Percentiles rank a stretch among this genome's conserved stretches.
These are phyloP conservation scores for Xylaria venustula DNA, from an alignment of 495 filamentous ascomycete genomes.

Conservation along the genomic window DNA sequence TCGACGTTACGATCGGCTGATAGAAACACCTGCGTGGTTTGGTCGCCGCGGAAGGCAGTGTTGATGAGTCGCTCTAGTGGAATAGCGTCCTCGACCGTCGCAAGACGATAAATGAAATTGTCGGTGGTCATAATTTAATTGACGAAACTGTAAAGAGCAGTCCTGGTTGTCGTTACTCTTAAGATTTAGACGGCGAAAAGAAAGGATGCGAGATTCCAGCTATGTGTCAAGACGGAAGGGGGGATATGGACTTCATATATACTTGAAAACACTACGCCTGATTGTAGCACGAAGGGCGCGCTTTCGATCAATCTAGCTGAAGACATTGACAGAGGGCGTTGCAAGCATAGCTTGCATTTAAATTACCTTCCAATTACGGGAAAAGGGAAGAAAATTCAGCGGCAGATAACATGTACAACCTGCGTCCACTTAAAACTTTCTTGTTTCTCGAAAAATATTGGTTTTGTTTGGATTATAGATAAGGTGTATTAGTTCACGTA, in stretches of 20 bases:
- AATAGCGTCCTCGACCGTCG: conserved; percentile 29
- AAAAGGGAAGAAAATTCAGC: too few species aligned
- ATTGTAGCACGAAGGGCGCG: not conserved
- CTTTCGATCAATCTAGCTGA: conserved; percentile 20
- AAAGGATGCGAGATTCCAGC: too few species aligned
- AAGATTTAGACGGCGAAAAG: not conserved
- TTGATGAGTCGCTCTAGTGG: conserved; percentile 33
- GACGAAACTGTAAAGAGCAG: not conserved
- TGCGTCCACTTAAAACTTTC: too few species aligned
- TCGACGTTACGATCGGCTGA: conserved; percentile 20
- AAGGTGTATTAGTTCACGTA: too few species aligned
- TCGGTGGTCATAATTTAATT: not conserved
- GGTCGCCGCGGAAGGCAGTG: conserved; percentile 32
- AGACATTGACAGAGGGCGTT: conserved; percentile 15
- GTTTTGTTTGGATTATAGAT: too few species aligned
- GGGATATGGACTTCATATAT: not conserved
- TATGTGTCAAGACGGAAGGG: too few species aligned
- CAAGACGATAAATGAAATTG: conserved; percentile 29
- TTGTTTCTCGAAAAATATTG: too few species aligned
- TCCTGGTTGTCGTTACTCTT: not conserved
- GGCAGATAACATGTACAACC: too few species aligned
- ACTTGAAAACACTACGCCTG: not conserved
- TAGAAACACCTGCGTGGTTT: conserved; percentile 16
- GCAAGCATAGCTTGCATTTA: not conserved
- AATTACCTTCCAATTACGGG: too few species aligned